Evolutionary conservation across 2,329 filamentous ascomycete genomes (phyloP), one percentile per base, ranked within the genome.

Genomic region (Trichoderma guizhouense): DNA sequence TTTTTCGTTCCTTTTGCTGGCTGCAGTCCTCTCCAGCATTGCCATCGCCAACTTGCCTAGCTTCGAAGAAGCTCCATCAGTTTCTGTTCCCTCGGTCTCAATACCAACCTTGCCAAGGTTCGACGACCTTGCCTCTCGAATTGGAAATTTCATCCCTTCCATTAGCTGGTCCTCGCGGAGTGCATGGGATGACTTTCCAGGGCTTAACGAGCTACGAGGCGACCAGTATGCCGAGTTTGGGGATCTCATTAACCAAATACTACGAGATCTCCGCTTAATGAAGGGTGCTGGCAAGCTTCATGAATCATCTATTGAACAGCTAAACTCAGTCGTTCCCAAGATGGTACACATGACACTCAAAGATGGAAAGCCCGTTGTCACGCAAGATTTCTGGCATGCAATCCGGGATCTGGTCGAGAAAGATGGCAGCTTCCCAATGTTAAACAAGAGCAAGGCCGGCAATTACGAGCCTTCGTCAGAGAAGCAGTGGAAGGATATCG

Each of bases 351-450:
- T 92, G 74, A 83, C 86, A 15, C 83, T 84, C 8, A 79, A 82
- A 39, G 79, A 87, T 34, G 90, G 90, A 15, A 84, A 86, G 11
- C 79, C 83, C 0, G 80, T 86, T 26, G 86, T 93, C 18, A 82
- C 87, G 0, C 83, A 88, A 28, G 85, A 89, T 3, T 92, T 94
- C 72, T 94, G 89, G 87, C 83, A 88, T 71, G 91, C 90, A 0
- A 78, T 94, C 9, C 83, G 84, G 28, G 85, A 87, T 68, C 83
- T 86, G 71, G 86, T 92, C 62, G 81, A 81, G 24, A 79, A 82
- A 1, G 87, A 88, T 57, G 81, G 81, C 2, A 80, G 81, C 34
- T 82, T 89, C 51, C 77, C 88, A 47, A 85, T 81, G 3, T 75
- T 88, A 3, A 82, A 86, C 43, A 81, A 82, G 34, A 78, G 30